phyloP scores from a whole-genome alignment of 768 basidiomycete species.

The Trametes punicea region DNA sequence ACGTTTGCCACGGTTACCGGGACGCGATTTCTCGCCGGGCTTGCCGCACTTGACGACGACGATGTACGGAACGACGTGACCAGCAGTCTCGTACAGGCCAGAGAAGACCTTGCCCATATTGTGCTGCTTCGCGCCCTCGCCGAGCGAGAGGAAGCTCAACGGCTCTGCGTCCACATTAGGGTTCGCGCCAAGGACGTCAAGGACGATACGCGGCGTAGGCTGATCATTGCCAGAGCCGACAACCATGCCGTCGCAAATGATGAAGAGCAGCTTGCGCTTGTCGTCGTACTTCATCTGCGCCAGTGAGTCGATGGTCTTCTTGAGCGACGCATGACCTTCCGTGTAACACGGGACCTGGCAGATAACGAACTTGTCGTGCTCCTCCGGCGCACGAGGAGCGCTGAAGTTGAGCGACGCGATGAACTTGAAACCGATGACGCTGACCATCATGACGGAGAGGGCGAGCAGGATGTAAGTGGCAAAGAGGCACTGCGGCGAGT shows the following conservation, averaged over 20 bases:
- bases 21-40: slow-evolving; percentile 87
- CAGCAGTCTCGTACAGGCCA: slow-evolving; percentile 88
- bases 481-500: slow-evolving; percentile 90
- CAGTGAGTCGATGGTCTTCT: slow-evolving; percentile 88
- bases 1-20: slow-evolving; percentile 97
- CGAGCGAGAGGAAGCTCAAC: slow-evolving; percentile 88
- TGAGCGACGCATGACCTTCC: slow-evolving; percentile 84
- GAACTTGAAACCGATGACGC: slow-evolving; percentile 96
- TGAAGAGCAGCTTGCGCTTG: slow-evolving; percentile 89
- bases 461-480: slow-evolving; percentile 88
- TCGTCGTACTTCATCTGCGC: slow-evolving; percentile 96
- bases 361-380: slow-evolving; percentile 95
- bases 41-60: slow-evolving; percentile 94
- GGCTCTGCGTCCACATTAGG: slow-evolving; percentile 93
- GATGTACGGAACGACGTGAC: slow-evolving; percentile 94
- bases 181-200: slow-evolving; percentile 94
- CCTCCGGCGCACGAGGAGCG: slow-evolving; percentile 77
- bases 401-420: slow-evolving; percentile 86
- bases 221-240: slow-evolving; percentile 96
- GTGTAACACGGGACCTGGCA: slow-evolving; percentile 99
- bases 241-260: slow-evolving; percentile 98
- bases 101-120: slow-evolving; percentile 99
- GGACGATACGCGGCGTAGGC: slow-evolving; percentile 92
- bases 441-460: slow-evolving; percentile 87
- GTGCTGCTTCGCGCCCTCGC: slow-evolving; percentile 93